Conservation (phyloP, 2,329 filamentous ascomycete genomes). For the Hypoxylon sp. region DNA sequence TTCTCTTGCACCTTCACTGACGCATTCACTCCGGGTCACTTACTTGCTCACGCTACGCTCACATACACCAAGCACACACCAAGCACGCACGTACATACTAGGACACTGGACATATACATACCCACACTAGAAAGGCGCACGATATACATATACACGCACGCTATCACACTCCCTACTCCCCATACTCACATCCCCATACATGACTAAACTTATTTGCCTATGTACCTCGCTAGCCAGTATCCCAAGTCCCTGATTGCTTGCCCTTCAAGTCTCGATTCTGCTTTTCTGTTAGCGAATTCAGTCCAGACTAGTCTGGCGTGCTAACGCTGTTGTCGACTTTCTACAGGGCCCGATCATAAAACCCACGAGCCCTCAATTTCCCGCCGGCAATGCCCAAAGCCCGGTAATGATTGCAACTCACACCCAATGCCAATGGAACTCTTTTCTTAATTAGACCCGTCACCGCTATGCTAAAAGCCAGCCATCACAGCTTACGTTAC, state of each 20-base stretch:
- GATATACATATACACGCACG: background rate
- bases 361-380: conserved; percentile 41
- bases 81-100: conserved; percentile 8
- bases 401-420: conserved; percentile 46
- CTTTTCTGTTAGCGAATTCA: conserved; percentile 27
- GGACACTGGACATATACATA: background rate
- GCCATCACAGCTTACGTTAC: conserved; percentile 44
- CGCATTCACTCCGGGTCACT: conserved; percentile 23
- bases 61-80: conserved; percentile 3
- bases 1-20: conserved; percentile 39
- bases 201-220: conserved; percentile 9
- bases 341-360: conserved; percentile 42
- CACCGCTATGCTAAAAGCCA: conserved; percentile 35
- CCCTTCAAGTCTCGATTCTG: conserved; percentile 18
- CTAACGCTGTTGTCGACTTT: conserved; percentile 44
- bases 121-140: background rate
- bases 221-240: conserved; percentile 23
- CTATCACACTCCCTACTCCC: conserved; percentile 26
- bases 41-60: conserved; percentile 7
- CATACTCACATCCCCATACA: conserved; percentile 29
- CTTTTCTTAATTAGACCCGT: conserved; percentile 38
- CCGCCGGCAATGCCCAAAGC: conserved; percentile 47
- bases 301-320: conserved; percentile 30
- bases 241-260: conserved; percentile 24
- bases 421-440: conserved; percentile 35